Percentiles rank a stretch among this genome's conserved stretches.
Evolutionary conservation across 2,329 filamentous ascomycete genomes (phyloP).

Genomic region (Cryphonectria naterciae): DNA sequence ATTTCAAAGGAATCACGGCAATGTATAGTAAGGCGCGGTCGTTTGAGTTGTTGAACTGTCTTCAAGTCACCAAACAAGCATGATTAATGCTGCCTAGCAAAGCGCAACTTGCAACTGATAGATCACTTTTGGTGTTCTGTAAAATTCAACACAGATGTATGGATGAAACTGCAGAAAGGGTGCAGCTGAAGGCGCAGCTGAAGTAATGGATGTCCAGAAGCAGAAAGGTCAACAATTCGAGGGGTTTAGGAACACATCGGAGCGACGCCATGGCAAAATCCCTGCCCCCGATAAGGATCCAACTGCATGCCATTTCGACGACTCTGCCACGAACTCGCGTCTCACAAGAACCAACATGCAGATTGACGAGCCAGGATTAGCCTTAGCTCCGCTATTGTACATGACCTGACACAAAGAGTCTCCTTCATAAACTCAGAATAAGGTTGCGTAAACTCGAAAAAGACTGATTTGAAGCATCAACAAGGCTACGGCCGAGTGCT

Average conservation of each 20-base stretch:
- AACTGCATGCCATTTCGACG: neutral
- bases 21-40: neutral
- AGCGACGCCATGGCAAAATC: neutral
- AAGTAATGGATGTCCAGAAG: neutral
- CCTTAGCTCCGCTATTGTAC: neutral
- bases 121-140: neutral
- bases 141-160: neutral
- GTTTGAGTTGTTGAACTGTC: neutral
- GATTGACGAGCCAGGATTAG: neutral
- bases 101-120: neutral
- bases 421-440: neutral
- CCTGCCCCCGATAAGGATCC: neutral
- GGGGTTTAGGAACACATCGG: neutral
- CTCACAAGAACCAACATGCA: constrained; percentile 6
- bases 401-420: neutral
- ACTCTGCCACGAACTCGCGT: neutral
- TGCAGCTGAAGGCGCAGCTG: constrained; percentile 3
- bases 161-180: neutral
- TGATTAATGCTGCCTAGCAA: neutral
- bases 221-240: neutral
- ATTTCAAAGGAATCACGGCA: neutral
- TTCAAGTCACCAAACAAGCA: neutral
- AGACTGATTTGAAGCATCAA: neutral
- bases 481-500: neutral
- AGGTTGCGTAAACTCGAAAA: neutral